These are phyloP conservation scores for Paspalum notatum DNA, from an alignment of 176 grass and related monocot species.

Conservation along the genomic window DNA sequence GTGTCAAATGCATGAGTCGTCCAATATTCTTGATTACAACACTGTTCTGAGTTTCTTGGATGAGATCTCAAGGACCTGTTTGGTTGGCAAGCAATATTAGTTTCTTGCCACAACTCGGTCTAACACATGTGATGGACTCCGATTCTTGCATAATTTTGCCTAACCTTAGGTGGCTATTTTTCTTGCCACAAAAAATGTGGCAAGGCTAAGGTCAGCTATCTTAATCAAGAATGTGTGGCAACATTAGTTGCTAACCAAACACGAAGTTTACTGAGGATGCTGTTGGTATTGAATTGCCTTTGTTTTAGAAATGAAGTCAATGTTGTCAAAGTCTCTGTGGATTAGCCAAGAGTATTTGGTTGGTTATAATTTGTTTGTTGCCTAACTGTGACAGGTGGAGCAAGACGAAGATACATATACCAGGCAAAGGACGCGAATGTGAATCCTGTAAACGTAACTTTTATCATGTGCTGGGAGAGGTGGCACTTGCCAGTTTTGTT, in stretches of 20 bases:
- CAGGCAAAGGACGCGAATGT: conserved; percentile 33
- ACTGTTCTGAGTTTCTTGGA: not conserved
- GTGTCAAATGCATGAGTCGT: not conserved
- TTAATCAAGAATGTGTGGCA: not conserved
- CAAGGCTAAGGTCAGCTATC: too few relatives aligned
- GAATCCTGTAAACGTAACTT: conserved; percentile 12
- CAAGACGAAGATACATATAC: conserved; percentile 37
- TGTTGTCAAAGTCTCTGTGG: not conserved
- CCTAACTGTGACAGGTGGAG: conserved; percentile 37
- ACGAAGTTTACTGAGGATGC: not conserved
- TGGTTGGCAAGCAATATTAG: too few relatives aligned
- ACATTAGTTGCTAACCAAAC: too few relatives aligned
- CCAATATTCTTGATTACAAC: not conserved
- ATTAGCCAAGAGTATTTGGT: not conserved
- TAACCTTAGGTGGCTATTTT: too few relatives aligned
- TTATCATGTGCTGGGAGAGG: not conserved
- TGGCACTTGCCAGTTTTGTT: conserved; percentile 14
- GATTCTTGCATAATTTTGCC: too few relatives aligned
- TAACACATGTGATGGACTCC: too few relatives aligned
- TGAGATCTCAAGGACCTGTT: not conserved
- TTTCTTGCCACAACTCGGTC: too few relatives aligned
- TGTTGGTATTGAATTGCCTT: not conserved
- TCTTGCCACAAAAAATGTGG: too few relatives aligned
- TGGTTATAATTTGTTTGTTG: not conserved
- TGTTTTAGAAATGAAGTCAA: not conserved